Evolutionary conservation across 1,284 basidiomycete genomes (phyloP).

Genomic region (Ceratobasidium sp.): DNA sequence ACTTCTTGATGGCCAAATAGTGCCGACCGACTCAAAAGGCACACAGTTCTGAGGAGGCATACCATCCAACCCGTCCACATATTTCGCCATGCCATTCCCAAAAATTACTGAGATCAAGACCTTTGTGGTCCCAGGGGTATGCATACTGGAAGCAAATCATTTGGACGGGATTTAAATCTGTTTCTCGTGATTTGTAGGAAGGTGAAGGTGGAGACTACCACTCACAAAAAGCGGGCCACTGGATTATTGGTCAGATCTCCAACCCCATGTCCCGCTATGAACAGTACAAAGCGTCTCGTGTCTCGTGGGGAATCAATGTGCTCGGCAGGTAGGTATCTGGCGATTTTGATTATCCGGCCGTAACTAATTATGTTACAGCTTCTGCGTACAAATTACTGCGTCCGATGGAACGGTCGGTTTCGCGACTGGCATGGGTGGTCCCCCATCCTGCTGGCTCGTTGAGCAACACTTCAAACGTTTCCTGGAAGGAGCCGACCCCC

Average conservation of each 20-base stretch:
- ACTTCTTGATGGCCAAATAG: slow-evolving; percentile 7
- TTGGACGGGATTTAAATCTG: background rate
- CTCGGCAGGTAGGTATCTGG: slow-evolving; percentile 47
- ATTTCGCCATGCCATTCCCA: slow-evolving; percentile 41
- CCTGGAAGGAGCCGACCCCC: slow-evolving; percentile 58
- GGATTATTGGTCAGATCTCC: slow-evolving; percentile 51
- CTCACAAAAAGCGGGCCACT: slow-evolving; percentile 48
- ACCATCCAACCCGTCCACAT: background rate
- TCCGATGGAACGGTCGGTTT: slow-evolving; percentile 57
- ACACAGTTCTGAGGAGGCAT: background rate
- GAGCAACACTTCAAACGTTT: slow-evolving; percentile 60
- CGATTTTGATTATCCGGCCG: background rate
- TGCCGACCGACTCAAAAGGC: slow-evolving; percentile 33
- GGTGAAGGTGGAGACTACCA: slow-evolving; percentile 59
- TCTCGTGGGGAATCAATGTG: slow-evolving; percentile 55
- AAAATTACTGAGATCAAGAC: slow-evolving; percentile 45
- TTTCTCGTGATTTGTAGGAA: slow-evolving; percentile 18
- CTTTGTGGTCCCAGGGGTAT: slow-evolving; percentile 43
- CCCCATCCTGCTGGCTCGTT: slow-evolving; percentile 62
- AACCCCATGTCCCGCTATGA: slow-evolving; percentile 57
- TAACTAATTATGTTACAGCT: slow-evolving; percentile 43
- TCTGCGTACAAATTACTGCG: slow-evolving; percentile 58
- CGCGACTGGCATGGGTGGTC: slow-evolving; percentile 59
- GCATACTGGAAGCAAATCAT: background rate
- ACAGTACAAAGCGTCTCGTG: slow-evolving; percentile 55